Evolutionary conservation across 2,329 filamentous ascomycete genomes (phyloP), one percentile per base, ranked within the genome.

Genomic region (Aureobasidium vineae): DNA sequence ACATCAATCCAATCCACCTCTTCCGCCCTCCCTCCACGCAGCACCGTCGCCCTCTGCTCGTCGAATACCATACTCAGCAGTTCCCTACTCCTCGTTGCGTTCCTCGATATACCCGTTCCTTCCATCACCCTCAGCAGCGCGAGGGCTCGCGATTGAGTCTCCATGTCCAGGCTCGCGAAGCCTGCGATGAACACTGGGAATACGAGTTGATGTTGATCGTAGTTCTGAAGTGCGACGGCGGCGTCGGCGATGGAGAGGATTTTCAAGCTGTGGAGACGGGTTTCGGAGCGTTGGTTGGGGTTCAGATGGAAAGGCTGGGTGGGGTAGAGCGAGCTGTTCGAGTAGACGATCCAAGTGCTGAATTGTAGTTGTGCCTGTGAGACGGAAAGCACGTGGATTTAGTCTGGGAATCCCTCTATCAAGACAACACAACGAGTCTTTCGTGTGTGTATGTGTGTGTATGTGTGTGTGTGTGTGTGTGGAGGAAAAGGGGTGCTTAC

Each of bases 101-200:
- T 84, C 33, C 80, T 76, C 0, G 82, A 82, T 67, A 84, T 80
- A 26, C 79, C 80, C 38, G 77, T 73, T 7, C 78, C 77, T 66
- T 84, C 82, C 71, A 84, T 77, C 7, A 72, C 74, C n/a, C 74
- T 76, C 43, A 86, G 77, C 59, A 85, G 70, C n/a, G 82, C 77
- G 66, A 85, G 74, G 1, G 81, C 81, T 69, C 78, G 75, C 63
- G 76, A 75, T 71, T 85, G 83, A 23, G 80, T 76, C 5, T 75
- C 75, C 10, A 74, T 74, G 28, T 79, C 76, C 0, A 71, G 74
- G 1, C 77, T 74, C 13, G 79, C 79, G 21, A 81, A 77, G 3
- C 83, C 84, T 0, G 83, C 82, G 67, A 86, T 79, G 71, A 86
- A 85, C 0, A 85, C 69, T 0, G 84, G 83, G 68, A 86, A 85